Evolutionary conservation across 768 basidiomycete species (phyloP), one percentile per base, ranked within the genome.

Genomic region (Phaeotremella fagi): DNA sequence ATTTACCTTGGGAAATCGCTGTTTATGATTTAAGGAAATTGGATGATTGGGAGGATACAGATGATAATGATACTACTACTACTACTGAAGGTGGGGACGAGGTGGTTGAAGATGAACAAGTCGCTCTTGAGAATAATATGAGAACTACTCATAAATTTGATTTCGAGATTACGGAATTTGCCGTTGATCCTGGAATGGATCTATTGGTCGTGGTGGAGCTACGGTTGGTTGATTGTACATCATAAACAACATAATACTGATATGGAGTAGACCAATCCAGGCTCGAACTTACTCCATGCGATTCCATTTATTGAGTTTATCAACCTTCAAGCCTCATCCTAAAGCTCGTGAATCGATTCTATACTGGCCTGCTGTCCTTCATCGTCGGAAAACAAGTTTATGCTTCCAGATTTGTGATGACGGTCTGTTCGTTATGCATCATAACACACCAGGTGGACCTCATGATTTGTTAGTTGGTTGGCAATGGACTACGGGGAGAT

Each of bases 131-230:
- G 35, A 54, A 56, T 28, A 57, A 54, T 43, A 45, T 63, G 6
- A 47, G 59, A 31, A 45, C 29, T 33, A 43, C 49, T 4, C 59
- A 66, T 27, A 56, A 33, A 28, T 62, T 66, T 37, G 52, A 45
- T n/a, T 69, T 71, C 38, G 56, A 57, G 20, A 60, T 74, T 20
- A 51, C 63, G 15, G 72, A 74, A 26, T 67, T 74, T 45, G 66
- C 72, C 4, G 69, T 72, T 25, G 72, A 74, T 63, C 70, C 70
- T 6, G 72, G 72, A 18, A 60, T 61, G 38, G 70, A 74, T 47
- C 38, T 74, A 29, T 63, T 70, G 24, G 63, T 72, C 12, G 53
- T 67, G 0, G 70, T 67, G 3, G 61, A 72, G 48, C 45, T 64
- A 25, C 54, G 42, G 72, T 71, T 24, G 58, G 71, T 60, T 22